Percentiles rank a stretch among this genome's conserved stretches.
These are phyloP conservation scores for Dothideomycetes sp. DNA, from an alignment of 2,329 filamentous ascomycete genomes.

Conservation along the genomic window DNA sequence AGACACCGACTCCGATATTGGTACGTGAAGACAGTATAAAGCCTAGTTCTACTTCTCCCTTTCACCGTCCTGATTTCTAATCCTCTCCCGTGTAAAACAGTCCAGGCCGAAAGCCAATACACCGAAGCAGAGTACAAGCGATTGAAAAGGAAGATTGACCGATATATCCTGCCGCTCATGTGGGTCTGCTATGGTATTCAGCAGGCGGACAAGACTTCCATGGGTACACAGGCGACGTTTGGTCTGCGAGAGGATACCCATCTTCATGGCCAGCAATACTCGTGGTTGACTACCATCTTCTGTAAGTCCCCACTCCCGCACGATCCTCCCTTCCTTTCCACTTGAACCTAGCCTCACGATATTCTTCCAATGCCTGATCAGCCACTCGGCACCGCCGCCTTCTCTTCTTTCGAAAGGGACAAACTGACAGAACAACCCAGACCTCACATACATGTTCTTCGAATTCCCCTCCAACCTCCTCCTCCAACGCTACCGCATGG, in stretches of 20 bases:
- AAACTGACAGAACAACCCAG: too few species aligned
- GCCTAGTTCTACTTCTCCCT: too few species aligned
- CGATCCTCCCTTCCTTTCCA: neutral
- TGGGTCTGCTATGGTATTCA: constrained; percentile 40
- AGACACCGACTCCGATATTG: too few species aligned
- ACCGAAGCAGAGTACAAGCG: constrained; percentile 17
- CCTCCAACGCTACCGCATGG: constrained; percentile 24
- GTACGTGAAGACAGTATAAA: too few species aligned
- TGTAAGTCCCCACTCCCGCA: constrained; percentile 11
- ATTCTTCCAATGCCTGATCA: too few species aligned
- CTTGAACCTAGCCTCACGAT: too few species aligned
- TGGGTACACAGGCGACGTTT: constrained; percentile 34
- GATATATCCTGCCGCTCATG: constrained; percentile 37
- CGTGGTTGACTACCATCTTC: constrained; percentile 31
- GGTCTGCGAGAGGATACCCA: constrained; percentile 35
- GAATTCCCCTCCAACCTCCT: constrained; percentile 26
- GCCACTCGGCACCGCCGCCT: too few species aligned
- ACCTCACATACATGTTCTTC: constrained; percentile 28
- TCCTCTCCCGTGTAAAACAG: too few species aligned
- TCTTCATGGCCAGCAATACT: constrained; percentile 26
- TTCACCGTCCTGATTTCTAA: too few species aligned
- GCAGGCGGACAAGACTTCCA: constrained; percentile 35
- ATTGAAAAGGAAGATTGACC: constrained; percentile 28
- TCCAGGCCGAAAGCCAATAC: constrained; percentile 12
- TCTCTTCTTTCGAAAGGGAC: too few species aligned